phyloP scores from a whole-genome alignment of 78 protist genomes.

The Cavenderia fasciculata region DNA sequence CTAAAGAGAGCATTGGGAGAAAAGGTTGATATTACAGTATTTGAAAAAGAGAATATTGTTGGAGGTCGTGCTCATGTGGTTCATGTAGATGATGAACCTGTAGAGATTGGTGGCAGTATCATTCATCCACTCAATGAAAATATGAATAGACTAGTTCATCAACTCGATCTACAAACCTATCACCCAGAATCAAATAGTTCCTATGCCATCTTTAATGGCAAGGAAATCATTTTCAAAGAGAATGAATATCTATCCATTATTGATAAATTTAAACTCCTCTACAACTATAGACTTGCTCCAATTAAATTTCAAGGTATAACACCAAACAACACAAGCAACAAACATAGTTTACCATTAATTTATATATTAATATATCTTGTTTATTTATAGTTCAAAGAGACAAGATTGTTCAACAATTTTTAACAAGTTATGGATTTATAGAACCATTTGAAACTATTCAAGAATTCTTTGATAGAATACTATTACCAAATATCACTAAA shows the following conservation, averaged over 20 bases:
- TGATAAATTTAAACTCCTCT: constrained; percentile 22
- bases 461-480: constrained; percentile 32
- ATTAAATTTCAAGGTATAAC: constrained; percentile 23
- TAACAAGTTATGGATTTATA: constrained; percentile 2
- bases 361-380: background rate
- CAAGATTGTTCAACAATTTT: constrained; percentile 17
- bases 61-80: constrained; percentile 48
- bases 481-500: constrained; percentile 7
- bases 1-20: background rate
- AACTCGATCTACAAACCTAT: background rate
- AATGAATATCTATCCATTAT: background rate
- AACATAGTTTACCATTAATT: background rate
- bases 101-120: constrained; percentile 45
- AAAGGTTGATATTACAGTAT: constrained; percentile 9
- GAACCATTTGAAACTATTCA: constrained; percentile 49
- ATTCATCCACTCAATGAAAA: constrained; percentile 65
- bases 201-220: constrained; percentile 44
- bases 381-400: background rate
- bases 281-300: constrained; percentile 26
- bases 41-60: constrained; percentile 13
- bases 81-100: constrained; percentile 26
- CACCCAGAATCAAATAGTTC: background rate
- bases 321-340: background rate
- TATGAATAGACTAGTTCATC: constrained; percentile 9
- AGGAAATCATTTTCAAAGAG: constrained; percentile 9